These are phyloP conservation scores for Entrophospora sp. DNA, from an alignment of 192 early-diverging fungal genomes.

Conservation along the genomic window DNA sequence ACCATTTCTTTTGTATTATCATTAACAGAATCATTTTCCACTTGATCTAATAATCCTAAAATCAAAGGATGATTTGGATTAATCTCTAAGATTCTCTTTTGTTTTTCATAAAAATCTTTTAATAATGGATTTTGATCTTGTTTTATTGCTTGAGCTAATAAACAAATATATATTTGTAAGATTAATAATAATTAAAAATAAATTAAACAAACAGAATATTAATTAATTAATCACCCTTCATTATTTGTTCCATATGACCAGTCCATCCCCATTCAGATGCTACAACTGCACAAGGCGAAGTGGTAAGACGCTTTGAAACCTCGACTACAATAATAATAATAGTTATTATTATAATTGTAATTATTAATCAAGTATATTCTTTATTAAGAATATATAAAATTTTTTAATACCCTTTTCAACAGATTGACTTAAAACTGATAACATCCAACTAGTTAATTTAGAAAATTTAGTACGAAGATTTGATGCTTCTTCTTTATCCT, in stretches of 20 bases:
- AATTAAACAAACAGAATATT: neutral
- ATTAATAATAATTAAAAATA: neutral
- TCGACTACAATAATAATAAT: conserved; percentile 42
- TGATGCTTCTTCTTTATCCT: conserved; percentile 33
- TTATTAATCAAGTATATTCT: too few relatives aligned
- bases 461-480: conserved; percentile 42
- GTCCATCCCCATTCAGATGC: conserved; percentile 53
- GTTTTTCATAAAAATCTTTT: conserved; percentile 37
- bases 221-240: conserved; percentile 28
- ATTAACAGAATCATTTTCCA: conserved; percentile 37
- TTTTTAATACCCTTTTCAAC: conserved; percentile 35
- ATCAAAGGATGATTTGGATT: conserved; percentile 62
- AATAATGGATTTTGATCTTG: conserved; percentile 39
- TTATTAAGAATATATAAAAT: conserved; percentile 1
- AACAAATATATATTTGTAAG: too few relatives aligned
- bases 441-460: conserved; percentile 52
- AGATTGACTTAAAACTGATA: conserved; percentile 33
- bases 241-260: conserved; percentile 53
- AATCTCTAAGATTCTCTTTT: conserved; percentile 63
- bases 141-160: conserved; percentile 40
- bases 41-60: conserved; percentile 39
- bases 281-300: conserved; percentile 67
- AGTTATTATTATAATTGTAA: neutral
- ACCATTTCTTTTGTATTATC: conserved; percentile 38
- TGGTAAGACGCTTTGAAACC: conserved; percentile 69